A percentile compares a stretch with the other conserved stretches of the same genome.
Evolutionary conservation across 2,329 filamentous ascomycete genomes (phyloP).

Genomic region (Bipolaris bicolor): DNA sequence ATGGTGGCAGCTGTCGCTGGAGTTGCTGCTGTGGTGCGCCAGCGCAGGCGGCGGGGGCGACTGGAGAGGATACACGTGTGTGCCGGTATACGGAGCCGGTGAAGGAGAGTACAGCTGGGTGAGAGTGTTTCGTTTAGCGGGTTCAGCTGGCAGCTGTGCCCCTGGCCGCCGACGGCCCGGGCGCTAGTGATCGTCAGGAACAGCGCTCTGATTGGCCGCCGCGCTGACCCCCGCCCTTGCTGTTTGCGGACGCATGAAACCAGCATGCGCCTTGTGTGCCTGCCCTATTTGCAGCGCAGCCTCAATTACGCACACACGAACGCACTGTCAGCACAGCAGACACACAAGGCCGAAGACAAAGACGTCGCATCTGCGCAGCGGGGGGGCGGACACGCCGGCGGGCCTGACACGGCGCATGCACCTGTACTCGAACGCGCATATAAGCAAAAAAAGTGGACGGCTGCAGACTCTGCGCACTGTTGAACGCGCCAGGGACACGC

Average conservation of each 20-base stretch:
- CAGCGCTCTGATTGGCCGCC: conserved; percentile 30
- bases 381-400: neutral
- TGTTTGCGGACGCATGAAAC: conserved; percentile 40
- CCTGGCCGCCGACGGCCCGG: conserved; percentile 10
- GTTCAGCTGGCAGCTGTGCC: conserved; percentile 25
- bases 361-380: neutral
- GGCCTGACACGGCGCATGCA: neutral
- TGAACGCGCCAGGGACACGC: conserved; percentile 30
- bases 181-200: conserved; percentile 37
- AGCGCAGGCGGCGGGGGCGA: conserved; percentile 10
- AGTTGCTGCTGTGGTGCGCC: conserved; percentile 3
- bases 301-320: conserved; percentile 22
- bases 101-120: too few relatives aligned
- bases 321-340: conserved; percentile 11
- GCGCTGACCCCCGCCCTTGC: conserved; percentile 17
- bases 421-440: neutral
- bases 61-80: conserved; percentile 23
- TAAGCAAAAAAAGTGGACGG: conserved; percentile 4
- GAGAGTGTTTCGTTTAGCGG: conserved; percentile 28
- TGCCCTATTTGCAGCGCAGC: conserved; percentile 16
- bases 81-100: neutral
- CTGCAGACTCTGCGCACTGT: conserved; percentile 16
- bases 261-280: conserved; percentile 16
- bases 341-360: conserved; percentile 1
- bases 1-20: conserved; percentile 3